A percentile compares a stretch with the other conserved stretches of the same genome.
Evolutionary conservation across 169 alveolate genomes (phyloP).

Genomic region (Besnoitia besnoiti): DNA sequence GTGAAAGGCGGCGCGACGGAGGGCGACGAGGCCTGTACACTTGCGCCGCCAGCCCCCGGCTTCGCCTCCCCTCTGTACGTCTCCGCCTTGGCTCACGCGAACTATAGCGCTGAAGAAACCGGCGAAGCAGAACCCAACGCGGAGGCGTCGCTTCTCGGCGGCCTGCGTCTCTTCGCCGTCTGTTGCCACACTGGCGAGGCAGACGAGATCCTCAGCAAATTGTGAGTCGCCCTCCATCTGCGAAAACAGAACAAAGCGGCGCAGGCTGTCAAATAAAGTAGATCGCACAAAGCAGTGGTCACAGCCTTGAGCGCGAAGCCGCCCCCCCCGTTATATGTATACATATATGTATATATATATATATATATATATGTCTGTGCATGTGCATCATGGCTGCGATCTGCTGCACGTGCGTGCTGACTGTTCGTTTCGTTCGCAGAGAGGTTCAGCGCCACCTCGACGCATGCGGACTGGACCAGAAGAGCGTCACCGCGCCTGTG

Average conservation of each 20-base stretch:
- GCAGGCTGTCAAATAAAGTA: background rate
- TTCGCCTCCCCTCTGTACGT: background rate
- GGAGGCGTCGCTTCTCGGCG: background rate
- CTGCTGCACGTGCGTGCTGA: too few relatives aligned
- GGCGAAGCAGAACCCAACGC: too few relatives aligned
- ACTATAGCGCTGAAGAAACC: background rate
- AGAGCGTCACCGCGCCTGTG: background rate
- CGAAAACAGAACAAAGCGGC: background rate
- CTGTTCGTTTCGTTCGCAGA: background rate
- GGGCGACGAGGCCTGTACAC: background rate
- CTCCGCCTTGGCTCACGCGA: background rate
- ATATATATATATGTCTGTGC: background rate
- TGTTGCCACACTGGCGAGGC: constrained; percentile 4
- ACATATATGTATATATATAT: too few relatives aligned
- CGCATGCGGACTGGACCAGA: background rate
- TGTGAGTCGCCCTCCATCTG: background rate
- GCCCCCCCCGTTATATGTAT: too few relatives aligned
- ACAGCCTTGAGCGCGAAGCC: too few relatives aligned
- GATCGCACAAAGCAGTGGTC: too few relatives aligned
- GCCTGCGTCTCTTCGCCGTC: background rate
- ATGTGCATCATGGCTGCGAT: too few relatives aligned
- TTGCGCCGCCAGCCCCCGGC: background rate
- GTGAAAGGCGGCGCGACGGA: background rate
- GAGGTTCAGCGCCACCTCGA: background rate
- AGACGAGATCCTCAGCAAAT: background rate